Evolutionary conservation across 176 grass and related monocot genomes (phyloP).

Genomic region (Phragmites australis): DNA sequence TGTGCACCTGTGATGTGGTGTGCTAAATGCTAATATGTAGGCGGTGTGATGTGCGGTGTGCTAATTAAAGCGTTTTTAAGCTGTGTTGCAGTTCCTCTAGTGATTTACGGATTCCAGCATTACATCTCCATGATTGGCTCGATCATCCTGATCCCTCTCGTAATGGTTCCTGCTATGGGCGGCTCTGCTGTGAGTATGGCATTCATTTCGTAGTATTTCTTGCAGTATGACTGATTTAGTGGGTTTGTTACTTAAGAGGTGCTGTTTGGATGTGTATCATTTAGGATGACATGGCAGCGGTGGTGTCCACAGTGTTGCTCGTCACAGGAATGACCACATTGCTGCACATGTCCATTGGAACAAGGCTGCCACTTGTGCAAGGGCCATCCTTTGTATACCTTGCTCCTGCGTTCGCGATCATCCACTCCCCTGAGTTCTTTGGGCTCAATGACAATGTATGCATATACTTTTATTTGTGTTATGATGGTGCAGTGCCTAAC

Average conservation of each 20-base stretch:
- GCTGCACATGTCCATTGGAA: slow-evolving; percentile 82
- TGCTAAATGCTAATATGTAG: background rate
- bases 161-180: slow-evolving; percentile 92
- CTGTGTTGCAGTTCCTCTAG: slow-evolving; percentile 67
- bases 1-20: background rate
- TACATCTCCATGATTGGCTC: slow-evolving; percentile 98
- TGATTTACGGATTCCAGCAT: slow-evolving; percentile 76
- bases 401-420: slow-evolving; percentile 79
- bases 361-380: slow-evolving; percentile 84
- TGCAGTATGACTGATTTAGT: background rate
- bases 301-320: slow-evolving; percentile 89
- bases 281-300: slow-evolving; percentile 82
- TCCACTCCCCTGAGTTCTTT: slow-evolving; percentile 87
- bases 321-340: slow-evolving; percentile 78
- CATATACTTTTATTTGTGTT: background rate
- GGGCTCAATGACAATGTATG: slow-evolving; percentile 92
- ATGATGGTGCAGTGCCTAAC: background rate
- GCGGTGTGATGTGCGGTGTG: background rate
- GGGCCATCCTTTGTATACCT: slow-evolving; percentile 97
- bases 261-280: slow-evolving; percentile 27
- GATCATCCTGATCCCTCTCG: slow-evolving; percentile 80
- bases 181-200: slow-evolving; percentile 68
- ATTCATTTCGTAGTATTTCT: slow-evolving; percentile 5
- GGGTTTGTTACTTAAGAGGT: background rate
- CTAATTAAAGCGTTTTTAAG: slow-evolving; percentile 27